Conservation (phyloP, 441 rosid species). For the Arabidopsis hybrid region DNA sequence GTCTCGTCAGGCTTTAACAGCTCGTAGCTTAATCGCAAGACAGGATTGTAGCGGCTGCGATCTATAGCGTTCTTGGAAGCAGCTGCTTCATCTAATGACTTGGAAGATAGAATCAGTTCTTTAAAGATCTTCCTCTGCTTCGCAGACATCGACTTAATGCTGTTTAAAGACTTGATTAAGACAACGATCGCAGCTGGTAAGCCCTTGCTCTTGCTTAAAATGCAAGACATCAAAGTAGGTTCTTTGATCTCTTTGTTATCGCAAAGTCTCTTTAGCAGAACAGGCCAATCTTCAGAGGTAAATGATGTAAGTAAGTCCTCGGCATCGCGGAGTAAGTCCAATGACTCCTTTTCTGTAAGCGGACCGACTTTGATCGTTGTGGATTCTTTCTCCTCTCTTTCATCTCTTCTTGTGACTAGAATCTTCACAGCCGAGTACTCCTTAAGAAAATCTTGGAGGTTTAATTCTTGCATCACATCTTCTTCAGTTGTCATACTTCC, state of each 20-base stretch:
- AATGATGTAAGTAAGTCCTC: conserved; percentile 18
- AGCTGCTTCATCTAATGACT: conserved; percentile 27
- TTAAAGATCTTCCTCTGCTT: conserved; percentile 31
- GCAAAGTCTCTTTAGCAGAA: not conserved
- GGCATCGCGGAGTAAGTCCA: not conserved
- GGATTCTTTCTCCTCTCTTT: not conserved
- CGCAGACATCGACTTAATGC: conserved; percentile 15
- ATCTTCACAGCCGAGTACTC: conserved; percentile 10
- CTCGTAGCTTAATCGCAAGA: conserved; percentile 41
- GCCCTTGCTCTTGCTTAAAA: conserved; percentile 40
- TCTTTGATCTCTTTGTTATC: not conserved
- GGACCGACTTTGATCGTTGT: conserved; percentile 26
- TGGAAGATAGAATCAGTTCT: conserved; percentile 28
- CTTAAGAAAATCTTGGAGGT: not conserved
- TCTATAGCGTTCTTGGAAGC: conserved; percentile 40
- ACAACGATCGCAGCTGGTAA: conserved; percentile 50
- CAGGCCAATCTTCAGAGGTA: conserved; percentile 2
- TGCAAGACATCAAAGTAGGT: conserved; percentile 18
- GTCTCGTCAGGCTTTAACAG: conserved; percentile 16
- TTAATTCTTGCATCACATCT: conserved; percentile 2
- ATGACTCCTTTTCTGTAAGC: conserved; percentile 7
- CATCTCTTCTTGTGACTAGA: conserved; percentile 45
- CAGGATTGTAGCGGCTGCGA: conserved; percentile 25
- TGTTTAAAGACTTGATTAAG: conserved; percentile 47
- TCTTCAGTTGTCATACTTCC: conserved; percentile 27